phyloP scores from a whole-genome alignment of 202 grass and related monocot genomes.

The Elaeis oleifera region DNA sequence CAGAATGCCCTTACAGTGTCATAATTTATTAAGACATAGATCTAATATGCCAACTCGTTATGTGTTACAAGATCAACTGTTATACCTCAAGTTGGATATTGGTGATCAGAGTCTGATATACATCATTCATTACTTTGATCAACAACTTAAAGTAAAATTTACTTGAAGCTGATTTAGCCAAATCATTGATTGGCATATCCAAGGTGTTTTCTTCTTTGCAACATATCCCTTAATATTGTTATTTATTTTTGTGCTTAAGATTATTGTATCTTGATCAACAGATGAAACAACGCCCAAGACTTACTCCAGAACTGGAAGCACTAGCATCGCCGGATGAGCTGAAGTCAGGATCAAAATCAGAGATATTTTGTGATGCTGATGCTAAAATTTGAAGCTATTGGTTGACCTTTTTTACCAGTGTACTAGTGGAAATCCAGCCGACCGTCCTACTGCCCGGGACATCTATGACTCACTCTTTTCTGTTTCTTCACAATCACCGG shows the following conservation, averaged over 20 bases:
- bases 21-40: too few species aligned
- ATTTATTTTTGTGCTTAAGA: constrained; percentile 7
- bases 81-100: too few species aligned
- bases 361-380: constrained; percentile 56
- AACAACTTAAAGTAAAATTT: too few species aligned
- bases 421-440: constrained; percentile 50
- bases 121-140: too few species aligned
- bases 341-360: constrained; percentile 39
- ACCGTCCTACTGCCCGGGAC: constrained; percentile 56
- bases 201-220: too few species aligned
- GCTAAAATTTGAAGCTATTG: constrained; percentile 69
- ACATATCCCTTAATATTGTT: too few species aligned
- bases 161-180: too few species aligned
- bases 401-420: constrained; percentile 86
- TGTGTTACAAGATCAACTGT: too few species aligned
- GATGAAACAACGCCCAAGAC: constrained; percentile 70
- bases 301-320: constrained; percentile 71
- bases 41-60: too few species aligned
- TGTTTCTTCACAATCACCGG: constrained; percentile 21
- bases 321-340: constrained; percentile 47
- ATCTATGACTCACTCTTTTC: constrained; percentile 58
- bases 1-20: too few species aligned
- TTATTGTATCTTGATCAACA: constrained; percentile 32
- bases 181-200: too few species aligned
- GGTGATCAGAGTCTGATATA: too few species aligned